Conservation (phyloP, 768 basidiomycete genomes). For the Trichaptum fuscoviolaceum region DNA sequence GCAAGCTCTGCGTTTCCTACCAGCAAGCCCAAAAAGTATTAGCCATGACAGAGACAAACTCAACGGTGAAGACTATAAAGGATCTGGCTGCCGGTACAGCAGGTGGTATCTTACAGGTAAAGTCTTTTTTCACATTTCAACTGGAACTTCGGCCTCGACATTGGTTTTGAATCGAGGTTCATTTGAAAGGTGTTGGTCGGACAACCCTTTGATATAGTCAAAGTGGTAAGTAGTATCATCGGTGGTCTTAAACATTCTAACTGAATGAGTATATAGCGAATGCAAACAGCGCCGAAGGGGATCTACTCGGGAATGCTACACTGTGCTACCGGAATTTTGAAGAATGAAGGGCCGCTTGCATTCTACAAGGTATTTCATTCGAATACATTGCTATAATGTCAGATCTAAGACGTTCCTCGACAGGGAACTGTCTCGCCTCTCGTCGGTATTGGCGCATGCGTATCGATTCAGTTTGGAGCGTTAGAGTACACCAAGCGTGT, state of each 20-base stretch:
- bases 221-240: conserved; percentile 63
- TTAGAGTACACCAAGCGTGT: conserved; percentile 81
- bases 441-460: conserved; percentile 88
- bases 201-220: conserved; percentile 96
- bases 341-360: conserved; percentile 85
- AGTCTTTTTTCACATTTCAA: conserved; percentile 6
- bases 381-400: not conserved
- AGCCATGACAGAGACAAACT: conserved; percentile 3
- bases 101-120: conserved; percentile 86
- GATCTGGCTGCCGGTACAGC: conserved; percentile 86
- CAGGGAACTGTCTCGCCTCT: conserved; percentile 90
- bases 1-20: not conserved
- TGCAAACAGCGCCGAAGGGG: conserved; percentile 90
- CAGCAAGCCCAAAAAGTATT: not conserved
- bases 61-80: conserved; percentile 63
- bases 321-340: conserved; percentile 86
- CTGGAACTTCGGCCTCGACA: not conserved
- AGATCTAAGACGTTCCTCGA: conserved; percentile 6
- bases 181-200: conserved; percentile 70
- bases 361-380: conserved; percentile 77
- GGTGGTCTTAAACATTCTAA: not conserved
- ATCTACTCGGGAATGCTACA: conserved; percentile 86
- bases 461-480: conserved; percentile 93
- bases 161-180: conserved; percentile 4
- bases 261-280: conserved; percentile 48